Evolutionary conservation across 306 rosid genomes (phyloP).

Genomic region (Glycine soja): DNA sequence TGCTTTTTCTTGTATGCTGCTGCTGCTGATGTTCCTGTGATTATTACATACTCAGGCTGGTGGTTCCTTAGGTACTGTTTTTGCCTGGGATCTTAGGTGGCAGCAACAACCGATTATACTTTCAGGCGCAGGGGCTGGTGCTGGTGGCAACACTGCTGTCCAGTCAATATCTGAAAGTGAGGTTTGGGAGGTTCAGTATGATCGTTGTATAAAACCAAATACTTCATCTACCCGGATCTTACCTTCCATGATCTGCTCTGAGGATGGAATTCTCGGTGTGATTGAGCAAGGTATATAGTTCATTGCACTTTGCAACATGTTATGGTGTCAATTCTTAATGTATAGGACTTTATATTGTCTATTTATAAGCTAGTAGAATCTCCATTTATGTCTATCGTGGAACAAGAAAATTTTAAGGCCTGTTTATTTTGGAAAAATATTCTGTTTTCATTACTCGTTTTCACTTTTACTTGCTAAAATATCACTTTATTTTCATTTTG

Average conservation of each 20-base stretch:
- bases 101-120: conserved; percentile 85
- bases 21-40: conserved; percentile 31
- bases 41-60: conserved; percentile 65
- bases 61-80: conserved; percentile 88
- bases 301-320: conserved; percentile 34
- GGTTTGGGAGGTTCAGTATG: conserved; percentile 98
- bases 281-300: conserved; percentile 75
- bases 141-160: conserved; percentile 49
- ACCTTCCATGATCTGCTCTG: conserved; percentile 88
- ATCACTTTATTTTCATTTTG: background rate
- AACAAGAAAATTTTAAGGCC: background rate
- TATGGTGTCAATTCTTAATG: background rate
- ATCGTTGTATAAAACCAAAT: conserved; percentile 68
- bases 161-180: conserved; percentile 81
- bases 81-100: conserved; percentile 98
- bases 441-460: background rate
- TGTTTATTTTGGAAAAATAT: too few relatives aligned
- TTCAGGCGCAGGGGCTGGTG: conserved; percentile 60
- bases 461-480: background rate
- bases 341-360: conserved; percentile 1
- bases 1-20: conserved; percentile 30
- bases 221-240: conserved; percentile 72
- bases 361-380: background rate
- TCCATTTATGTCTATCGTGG: background rate
- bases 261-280: conserved; percentile 87